Conservation (phyloP, 768 basidiomycete species). For the Podaxis sp. region DNA sequence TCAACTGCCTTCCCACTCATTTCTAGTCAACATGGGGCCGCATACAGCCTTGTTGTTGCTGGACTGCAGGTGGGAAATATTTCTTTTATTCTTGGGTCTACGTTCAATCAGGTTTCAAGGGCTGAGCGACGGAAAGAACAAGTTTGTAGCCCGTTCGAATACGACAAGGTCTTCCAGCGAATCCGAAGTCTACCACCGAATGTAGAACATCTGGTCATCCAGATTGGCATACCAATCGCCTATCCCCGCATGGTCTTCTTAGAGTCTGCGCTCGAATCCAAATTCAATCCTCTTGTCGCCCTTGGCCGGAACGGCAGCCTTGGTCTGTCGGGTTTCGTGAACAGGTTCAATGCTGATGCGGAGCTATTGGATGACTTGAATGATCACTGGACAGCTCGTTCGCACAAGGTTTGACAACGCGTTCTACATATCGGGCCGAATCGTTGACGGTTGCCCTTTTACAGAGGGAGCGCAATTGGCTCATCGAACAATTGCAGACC, state of each 20-base stretch:
- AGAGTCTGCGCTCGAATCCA: conserved; percentile 72
- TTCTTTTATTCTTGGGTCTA: not conserved
- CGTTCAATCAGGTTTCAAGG: conserved; percentile 32
- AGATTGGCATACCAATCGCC: conserved; percentile 77
- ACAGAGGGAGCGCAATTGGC: conserved; percentile 87
- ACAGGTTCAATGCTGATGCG: conserved; percentile 89
- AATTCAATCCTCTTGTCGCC: conserved; percentile 78
- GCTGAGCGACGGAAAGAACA: conserved; percentile 81
- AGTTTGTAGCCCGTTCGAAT: conserved; percentile 74
- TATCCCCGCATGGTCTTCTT: conserved; percentile 94
- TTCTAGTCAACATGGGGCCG: conserved; percentile 77
- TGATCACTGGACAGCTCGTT: conserved; percentile 87
- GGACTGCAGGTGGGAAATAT: conserved; percentile 66
- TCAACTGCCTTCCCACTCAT: conserved; percentile 77
- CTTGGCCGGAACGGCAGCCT: conserved; percentile 65
- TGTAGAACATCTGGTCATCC: conserved; percentile 81
- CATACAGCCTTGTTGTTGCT: conserved; percentile 68
- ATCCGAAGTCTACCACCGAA: conserved; percentile 54
- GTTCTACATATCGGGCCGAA: not conserved
- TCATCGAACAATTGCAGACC: conserved; percentile 75
- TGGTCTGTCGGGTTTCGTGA: conserved; percentile 75
- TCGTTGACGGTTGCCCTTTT: conserved; percentile 5
- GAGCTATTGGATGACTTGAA: conserved; percentile 94
- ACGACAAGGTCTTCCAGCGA: conserved; percentile 65
- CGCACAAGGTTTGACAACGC: conserved; percentile 55